phyloP scores from a whole-genome alignment of 495 filamentous ascomycete genomes.

The Apiosordaria backusii region DNA sequence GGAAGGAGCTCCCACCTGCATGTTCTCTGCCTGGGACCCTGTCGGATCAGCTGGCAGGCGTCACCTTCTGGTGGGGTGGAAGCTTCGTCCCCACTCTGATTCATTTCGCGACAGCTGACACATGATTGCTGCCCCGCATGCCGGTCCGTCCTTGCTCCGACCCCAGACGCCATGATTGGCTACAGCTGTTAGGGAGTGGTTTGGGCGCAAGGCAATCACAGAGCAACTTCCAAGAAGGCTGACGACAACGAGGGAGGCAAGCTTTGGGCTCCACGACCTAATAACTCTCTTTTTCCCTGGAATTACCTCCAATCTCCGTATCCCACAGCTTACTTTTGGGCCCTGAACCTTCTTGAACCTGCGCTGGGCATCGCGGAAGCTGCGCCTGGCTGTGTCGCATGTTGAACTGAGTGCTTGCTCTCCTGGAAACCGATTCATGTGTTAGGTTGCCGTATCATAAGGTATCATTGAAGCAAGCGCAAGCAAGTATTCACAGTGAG shows the following conservation, averaged over 20 bases:
- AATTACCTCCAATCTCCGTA: constrained; percentile 8
- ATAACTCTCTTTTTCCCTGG: constrained; percentile 1
- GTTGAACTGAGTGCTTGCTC: neutral
- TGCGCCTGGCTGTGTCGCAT: neutral
- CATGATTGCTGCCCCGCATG: neutral
- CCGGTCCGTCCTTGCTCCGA: neutral
- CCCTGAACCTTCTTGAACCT: neutral
- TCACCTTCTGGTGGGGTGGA: neutral
- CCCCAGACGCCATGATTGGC: constrained; percentile 12
- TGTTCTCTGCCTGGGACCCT: neutral
- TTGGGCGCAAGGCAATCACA: constrained; percentile 2
- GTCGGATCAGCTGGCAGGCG: neutral
- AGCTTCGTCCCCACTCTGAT: neutral
- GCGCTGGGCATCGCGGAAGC: neutral
- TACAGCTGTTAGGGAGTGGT: neutral
- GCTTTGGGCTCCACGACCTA: constrained; percentile 12
- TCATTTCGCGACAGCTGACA: constrained; percentile 9
- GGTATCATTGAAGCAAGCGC: neutral
- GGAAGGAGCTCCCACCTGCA: neutral
- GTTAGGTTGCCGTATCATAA: neutral
- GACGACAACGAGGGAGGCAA: constrained; percentile 25
- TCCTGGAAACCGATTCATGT: neutral
- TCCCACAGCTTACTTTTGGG: neutral
- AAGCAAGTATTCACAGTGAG: neutral
- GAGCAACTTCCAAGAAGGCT: constrained; percentile 22